Conservation (phyloP, 352 stramenopile species). For the Thalassiosira ordinaria region DNA sequence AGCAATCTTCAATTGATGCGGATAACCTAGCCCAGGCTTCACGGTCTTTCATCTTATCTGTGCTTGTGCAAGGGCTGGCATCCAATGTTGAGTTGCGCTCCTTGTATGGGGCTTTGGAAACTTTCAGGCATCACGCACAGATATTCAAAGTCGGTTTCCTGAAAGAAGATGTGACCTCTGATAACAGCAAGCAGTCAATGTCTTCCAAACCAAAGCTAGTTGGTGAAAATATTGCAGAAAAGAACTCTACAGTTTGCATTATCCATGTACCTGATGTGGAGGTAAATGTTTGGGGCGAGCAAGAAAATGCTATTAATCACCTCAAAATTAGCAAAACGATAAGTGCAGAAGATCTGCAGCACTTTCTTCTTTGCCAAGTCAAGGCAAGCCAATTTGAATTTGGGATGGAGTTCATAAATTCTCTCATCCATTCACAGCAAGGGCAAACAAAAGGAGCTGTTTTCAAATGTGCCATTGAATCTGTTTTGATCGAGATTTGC, state of each 20-base stretch:
- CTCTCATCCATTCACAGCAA: too few relatives aligned
- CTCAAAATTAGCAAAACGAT: not conserved
- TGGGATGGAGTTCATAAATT: conserved; percentile 29
- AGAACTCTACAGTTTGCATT: conserved; percentile 24
- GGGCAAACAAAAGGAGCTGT: conserved; percentile 22
- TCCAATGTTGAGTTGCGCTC: conserved; percentile 68
- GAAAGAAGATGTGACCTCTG: not conserved
- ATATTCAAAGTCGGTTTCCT: too few relatives aligned
- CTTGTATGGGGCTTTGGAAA: conserved; percentile 60
- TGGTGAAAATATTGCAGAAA: not conserved
- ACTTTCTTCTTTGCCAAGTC: conserved; percentile 32
- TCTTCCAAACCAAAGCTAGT: not conserved
- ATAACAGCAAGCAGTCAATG: conserved; percentile 1
- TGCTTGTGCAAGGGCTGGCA: conserved; percentile 61
- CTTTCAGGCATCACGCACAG: conserved; percentile 62
- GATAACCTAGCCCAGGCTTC: conserved; percentile 21
- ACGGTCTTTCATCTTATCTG: conserved; percentile 62
- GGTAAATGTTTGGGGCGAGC: conserved; percentile 28
- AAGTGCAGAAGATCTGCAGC: not conserved
- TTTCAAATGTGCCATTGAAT: conserved; percentile 18
- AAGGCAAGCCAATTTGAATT: conserved; percentile 46
- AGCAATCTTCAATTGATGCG: conserved; percentile 9
- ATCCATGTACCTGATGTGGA: conserved; percentile 50
- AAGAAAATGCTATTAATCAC: not conserved
- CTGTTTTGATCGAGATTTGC: conserved; percentile 33